These are phyloP conservation scores for Athelia sp. DNA, from an alignment of 1,284 basidiomycete species.

Conservation along the genomic window DNA sequence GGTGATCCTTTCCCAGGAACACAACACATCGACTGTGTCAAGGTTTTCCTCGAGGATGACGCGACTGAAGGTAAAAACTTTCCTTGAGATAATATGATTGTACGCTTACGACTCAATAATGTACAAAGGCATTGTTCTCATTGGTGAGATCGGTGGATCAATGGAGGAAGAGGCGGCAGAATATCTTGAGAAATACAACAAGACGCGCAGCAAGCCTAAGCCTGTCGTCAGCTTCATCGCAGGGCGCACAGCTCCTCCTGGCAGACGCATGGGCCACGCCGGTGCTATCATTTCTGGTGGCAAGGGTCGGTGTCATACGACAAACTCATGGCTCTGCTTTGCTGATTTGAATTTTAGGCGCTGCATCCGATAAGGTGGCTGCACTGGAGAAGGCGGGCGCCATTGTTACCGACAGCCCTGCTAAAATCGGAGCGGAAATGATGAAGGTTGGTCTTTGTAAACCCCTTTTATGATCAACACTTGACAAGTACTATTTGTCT, in stretches of 20 bases:
- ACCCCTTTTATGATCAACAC: conserved; percentile 5
- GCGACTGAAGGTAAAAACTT: conserved; percentile 72
- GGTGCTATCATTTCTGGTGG: conserved; percentile 98
- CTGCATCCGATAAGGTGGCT: conserved; percentile 92
- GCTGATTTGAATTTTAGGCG: conserved; percentile 54
- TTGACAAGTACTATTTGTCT: conserved; percentile 9
- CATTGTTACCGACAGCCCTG: conserved; percentile 94
- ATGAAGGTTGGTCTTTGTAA: conserved; percentile 55
- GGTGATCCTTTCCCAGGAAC: conserved; percentile 99
- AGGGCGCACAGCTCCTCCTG: conserved; percentile 95
- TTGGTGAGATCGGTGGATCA: conserved; percentile 97
- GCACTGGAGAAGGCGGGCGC: conserved; percentile 94
- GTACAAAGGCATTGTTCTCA: conserved; percentile 97
- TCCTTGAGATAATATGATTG: too few relatives aligned
- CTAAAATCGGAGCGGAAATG: conserved; percentile 87
- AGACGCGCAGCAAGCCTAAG: conserved; percentile 83
- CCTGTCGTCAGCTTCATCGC: conserved; percentile 99
- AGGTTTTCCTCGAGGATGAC: conserved; percentile 93
- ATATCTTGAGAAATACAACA: conserved; percentile 92
- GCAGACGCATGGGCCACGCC: conserved; percentile 97
- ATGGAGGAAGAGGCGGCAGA: conserved; percentile 99
- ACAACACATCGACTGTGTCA: conserved; percentile 93
- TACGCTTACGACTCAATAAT: too few relatives aligned
- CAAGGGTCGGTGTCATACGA: conserved; percentile 58
- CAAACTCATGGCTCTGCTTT: neutral